A percentile compares a stretch with the other conserved stretches of the same genome.
Evolutionary conservation across 2,329 filamentous ascomycete genomes (phyloP).

Genomic region (Ophiostoma perfectum): DNA sequence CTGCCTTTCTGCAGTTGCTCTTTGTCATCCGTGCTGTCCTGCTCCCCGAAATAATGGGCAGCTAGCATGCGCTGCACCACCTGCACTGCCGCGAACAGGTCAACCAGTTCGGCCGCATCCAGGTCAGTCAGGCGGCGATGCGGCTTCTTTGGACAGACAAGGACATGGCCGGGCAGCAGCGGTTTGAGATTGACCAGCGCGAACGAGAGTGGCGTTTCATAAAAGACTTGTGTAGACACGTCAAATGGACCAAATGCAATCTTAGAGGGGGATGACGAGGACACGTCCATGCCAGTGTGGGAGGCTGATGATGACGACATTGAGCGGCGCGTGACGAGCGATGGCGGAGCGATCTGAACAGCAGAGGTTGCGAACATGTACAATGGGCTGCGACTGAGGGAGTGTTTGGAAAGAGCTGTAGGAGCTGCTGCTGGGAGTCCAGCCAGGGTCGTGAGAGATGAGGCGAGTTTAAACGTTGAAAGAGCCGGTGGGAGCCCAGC

Average conservation of each 20-base stretch:
- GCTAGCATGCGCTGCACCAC: slow-evolving; percentile 72
- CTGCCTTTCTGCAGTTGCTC: slow-evolving; percentile 44
- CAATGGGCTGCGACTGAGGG: no score
- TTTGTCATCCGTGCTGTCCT: slow-evolving; percentile 14
- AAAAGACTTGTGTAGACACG: slow-evolving; percentile 83
- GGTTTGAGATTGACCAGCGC: slow-evolving; percentile 95
- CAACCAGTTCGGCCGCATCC: slow-evolving; percentile 61
- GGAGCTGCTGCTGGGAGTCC: no score
- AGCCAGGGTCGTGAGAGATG: no score
- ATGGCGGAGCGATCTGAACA: no score
- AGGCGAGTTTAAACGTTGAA: no score
- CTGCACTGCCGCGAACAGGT: slow-evolving; percentile 85
- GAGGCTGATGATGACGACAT: slow-evolving; percentile 8
- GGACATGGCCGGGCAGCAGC: slow-evolving; percentile 84
- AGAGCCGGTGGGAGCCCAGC: no score
- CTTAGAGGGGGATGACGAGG: neutral
- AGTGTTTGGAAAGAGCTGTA: no score
- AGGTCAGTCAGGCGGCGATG: slow-evolving; percentile 74
- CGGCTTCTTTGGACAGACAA: slow-evolving; percentile 69
- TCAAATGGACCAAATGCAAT: slow-evolving; percentile 71
- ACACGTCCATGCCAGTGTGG: neutral
- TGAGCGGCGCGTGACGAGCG: neutral
- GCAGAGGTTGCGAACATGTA: no score
- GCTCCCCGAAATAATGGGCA: slow-evolving; percentile 44
- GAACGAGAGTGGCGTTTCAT: slow-evolving; percentile 72